Conservation (phyloP, 192 early-diverging fungal genomes). For the Oehlia diaphana region DNA sequence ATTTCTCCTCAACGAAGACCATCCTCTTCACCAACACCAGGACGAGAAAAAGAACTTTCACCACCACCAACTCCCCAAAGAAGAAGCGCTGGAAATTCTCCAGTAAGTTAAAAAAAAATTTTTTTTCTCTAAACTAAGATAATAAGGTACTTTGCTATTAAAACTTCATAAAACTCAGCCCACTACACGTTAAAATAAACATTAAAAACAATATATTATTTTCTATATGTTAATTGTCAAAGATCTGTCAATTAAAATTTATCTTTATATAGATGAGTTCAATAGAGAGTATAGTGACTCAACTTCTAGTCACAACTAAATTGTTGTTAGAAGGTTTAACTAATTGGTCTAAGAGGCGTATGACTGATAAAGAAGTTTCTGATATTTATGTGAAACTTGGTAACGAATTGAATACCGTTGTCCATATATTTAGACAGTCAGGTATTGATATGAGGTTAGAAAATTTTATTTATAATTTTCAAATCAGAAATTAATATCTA, state of each 20-base stretch:
- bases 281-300: constrained; percentile 51
- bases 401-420: constrained; percentile 40
- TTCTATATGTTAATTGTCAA: background rate
- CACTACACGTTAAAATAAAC: background rate
- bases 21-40: constrained; percentile 15
- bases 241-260: background rate
- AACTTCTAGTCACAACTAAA: constrained; percentile 49
- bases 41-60: background rate
- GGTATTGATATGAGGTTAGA: constrained; percentile 41
- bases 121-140: background rate
- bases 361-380: constrained; percentile 45
- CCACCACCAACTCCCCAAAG: constrained; percentile 7
- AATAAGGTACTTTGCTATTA: background rate
- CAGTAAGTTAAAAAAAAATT: constrained; percentile 8
- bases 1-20: constrained; percentile 8
- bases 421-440: constrained; percentile 29
- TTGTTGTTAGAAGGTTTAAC: constrained; percentile 50
- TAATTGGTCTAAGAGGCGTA: constrained; percentile 41
- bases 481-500: background rate
- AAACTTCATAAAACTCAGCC: background rate
- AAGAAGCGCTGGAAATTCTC: constrained; percentile 18
- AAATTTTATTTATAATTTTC: background rate
- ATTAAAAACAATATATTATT: background rate
- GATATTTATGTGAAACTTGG: constrained; percentile 47
- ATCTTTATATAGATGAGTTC: constrained; percentile 39